These are phyloP conservation scores for Meyerozyma carpophila DNA, from an alignment of 1,139 yeast species.

Conservation along the genomic window DNA sequence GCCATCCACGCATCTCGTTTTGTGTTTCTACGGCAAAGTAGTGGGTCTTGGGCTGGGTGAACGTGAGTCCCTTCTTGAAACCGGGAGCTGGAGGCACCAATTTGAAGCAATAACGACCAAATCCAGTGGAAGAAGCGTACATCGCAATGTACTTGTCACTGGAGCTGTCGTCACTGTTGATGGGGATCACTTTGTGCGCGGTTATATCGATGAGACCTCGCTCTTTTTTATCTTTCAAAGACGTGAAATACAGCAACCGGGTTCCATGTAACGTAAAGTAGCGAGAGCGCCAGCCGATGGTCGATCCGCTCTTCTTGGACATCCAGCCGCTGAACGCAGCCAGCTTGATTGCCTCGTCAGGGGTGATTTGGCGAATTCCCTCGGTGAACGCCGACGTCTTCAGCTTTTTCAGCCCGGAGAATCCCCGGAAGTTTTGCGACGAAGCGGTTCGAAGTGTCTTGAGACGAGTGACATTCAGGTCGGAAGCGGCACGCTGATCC, in stretches of 20 bases:
- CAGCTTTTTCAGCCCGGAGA: slow-evolving; percentile 47
- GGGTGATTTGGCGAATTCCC: slow-evolving; percentile 74
- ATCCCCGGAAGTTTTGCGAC: slow-evolving; percentile 38
- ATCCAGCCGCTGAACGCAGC: slow-evolving; percentile 91
- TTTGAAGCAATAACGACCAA: slow-evolving; percentile 89
- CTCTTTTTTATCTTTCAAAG: slow-evolving; percentile 76
- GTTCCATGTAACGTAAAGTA: slow-evolving; percentile 91
- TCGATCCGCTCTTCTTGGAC: slow-evolving; percentile 80
- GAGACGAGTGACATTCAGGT: slow-evolving; percentile 26
- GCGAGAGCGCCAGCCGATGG: slow-evolving; percentile 88
- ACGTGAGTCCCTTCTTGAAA: slow-evolving; percentile 86
- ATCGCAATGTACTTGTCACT: slow-evolving; percentile 77
- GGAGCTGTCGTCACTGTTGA: slow-evolving; percentile 47
- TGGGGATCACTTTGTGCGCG: slow-evolving; percentile 80
- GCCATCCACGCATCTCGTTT: slow-evolving; percentile 94
- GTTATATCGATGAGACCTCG: slow-evolving; percentile 94
- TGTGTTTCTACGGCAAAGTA: slow-evolving; percentile 90
- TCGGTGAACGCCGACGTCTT: slow-evolving; percentile 90
- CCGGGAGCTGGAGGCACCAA: slow-evolving; percentile 98
- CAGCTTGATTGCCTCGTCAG: slow-evolving; percentile 70
- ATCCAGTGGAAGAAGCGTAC: slow-evolving; percentile 90
- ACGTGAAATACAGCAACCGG: slow-evolving; percentile 78
- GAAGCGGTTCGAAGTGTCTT: slow-evolving; percentile 40
- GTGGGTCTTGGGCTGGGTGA: slow-evolving; percentile 94
- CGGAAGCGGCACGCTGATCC: slow-evolving; percentile 32